phyloP scores from a whole-genome alignment of 2,329 filamentous ascomycete genomes.

The Talaromyces verruculosus region DNA sequence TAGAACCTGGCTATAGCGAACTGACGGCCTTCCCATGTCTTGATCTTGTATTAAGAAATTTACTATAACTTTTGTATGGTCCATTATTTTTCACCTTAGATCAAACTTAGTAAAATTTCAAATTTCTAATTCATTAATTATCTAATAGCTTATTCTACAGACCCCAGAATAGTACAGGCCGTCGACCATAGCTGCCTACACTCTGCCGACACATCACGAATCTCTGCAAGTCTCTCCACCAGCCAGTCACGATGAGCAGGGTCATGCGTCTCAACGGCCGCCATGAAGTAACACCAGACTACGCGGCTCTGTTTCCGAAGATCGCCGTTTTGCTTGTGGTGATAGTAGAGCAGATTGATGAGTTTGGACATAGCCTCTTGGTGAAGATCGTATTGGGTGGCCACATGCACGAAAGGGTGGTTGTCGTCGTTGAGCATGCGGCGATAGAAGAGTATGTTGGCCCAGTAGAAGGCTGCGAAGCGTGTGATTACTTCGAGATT shows the following conservation, averaged over 20 bases:
- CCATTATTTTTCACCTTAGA: too few relatives aligned
- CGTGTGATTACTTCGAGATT: not conserved
- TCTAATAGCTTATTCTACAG: not conserved
- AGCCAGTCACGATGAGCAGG: conserved; percentile 16
- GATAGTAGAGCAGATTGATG: conserved; percentile 6
- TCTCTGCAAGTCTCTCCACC: conserved; percentile 5
- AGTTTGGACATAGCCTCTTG: conserved; percentile 6
- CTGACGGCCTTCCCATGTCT: too few relatives aligned
- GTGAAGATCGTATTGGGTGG: not conserved
- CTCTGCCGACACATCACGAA: conserved; percentile 15
- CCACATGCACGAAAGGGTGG: not conserved
- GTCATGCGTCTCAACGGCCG: conserved; percentile 9
- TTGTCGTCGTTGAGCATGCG: conserved; percentile 2
- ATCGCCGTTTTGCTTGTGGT: conserved; percentile 3
- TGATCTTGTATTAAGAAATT: not conserved
- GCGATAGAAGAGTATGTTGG: conserved; percentile 7
- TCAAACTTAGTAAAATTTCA: too few relatives aligned
- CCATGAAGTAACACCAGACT: conserved; percentile 17
- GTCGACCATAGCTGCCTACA: conserved; percentile 9
- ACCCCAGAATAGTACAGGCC: not conserved
- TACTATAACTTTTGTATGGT: not conserved
- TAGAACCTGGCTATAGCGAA: too few relatives aligned
- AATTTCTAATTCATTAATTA: too few relatives aligned
- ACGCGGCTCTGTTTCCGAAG: conserved; percentile 11
- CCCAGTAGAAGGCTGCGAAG: conserved; percentile 12